Evolutionary conservation across 495 filamentous ascomycete genomes (phyloP), one percentile per base, ranked within the genome.

Genomic region (Annulohypoxylon nitens): DNA sequence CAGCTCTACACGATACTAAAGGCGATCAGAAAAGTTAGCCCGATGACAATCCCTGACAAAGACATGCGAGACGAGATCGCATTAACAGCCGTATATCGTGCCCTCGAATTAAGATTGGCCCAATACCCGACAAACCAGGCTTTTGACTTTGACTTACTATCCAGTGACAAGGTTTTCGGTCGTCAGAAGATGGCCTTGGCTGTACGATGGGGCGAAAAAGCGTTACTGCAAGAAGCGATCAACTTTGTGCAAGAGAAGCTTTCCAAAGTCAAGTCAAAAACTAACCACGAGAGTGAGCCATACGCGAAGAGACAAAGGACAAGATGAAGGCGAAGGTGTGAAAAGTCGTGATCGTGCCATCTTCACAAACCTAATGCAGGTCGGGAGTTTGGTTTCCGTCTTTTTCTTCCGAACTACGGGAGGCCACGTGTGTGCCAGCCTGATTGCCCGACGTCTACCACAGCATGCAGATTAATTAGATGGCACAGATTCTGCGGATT

Each of bases 131-230:
- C 91, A 1, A 87, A 83, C 3, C 75, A 93, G 33, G 82, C 84
- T 18, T 85, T 93, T 23, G 94, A 97, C 68, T 76, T 85, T 30
- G 73, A 81, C 43, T 58, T 93, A 2, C 73, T 95, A 30, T 53
- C 39, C 39, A 68, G 69, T 4, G 63, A 68, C 30, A 76, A 69
- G n/a, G 36, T 84, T 45, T 70, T 67, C 34, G 73, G 76, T 25
- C 82, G 91, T 57, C 81, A 73, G 43, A 85, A 78, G 48, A 94
- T 93, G 90, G 94, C 94, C 0, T 74, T 93, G 3, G 83, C 92
- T 69, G 92, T 97, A 39, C 88, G 94, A 53, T 80, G 90, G 39
- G 95, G 94, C 8, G 95, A 97, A 80, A 97, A 97, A 76, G 82
- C 86, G 62, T 83, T 97, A n/a, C 67, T 89, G 78, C 78, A 84